Base-by-base conservation (phyloP, 148 eudicot species). In the Rhododendron kiyosumense region DNA sequence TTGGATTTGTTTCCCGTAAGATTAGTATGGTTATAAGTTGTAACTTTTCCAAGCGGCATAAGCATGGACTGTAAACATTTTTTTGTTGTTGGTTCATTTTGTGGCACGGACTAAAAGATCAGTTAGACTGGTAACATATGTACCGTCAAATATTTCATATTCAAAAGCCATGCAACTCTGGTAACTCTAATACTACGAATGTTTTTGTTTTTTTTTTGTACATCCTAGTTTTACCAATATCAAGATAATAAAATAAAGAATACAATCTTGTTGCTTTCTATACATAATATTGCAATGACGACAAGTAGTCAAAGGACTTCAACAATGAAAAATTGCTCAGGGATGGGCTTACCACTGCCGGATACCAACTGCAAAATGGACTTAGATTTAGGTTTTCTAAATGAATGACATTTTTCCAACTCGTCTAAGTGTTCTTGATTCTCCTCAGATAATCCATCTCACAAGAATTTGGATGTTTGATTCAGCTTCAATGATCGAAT, bases 401-500 rank as follows among this genome's bases (percentile, higher is more conserved):
- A 32, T 32, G 22, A 14, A 30, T 7, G 13, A 20, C 46, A 32
- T 20, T 76, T 76, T 76, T 38, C 15, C 26, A 20, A 18, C 79
- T 76, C 8, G 48, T 76, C 48, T 22, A 41, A 76, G 46, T 36
- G 26, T 41, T 1, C 5, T 76, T n/a, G 26, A 76, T 41, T 78
- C 52, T 78, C 11, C 32, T 11, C 5, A 78, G 49, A 43, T 45
- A 78, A 43, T 43, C 30, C 14, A 43, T 32, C 49, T 78, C 81
- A 78, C 51, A 18, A 17, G 73, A 54, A 57, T 71, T 83, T 84
- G 73, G 36, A 30, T 51, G 34, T 79, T 79, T 46, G 61, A 79
- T 81, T 85, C 94, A 97, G 99, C 91, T 97, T 97, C 85, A 97
- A 97, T 86, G 99, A 97, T 88, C 94, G 99, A 83, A 93, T 97